phyloP scores from a whole-genome alignment of 306 rosid genomes.

The Fagus crenata region DNA sequence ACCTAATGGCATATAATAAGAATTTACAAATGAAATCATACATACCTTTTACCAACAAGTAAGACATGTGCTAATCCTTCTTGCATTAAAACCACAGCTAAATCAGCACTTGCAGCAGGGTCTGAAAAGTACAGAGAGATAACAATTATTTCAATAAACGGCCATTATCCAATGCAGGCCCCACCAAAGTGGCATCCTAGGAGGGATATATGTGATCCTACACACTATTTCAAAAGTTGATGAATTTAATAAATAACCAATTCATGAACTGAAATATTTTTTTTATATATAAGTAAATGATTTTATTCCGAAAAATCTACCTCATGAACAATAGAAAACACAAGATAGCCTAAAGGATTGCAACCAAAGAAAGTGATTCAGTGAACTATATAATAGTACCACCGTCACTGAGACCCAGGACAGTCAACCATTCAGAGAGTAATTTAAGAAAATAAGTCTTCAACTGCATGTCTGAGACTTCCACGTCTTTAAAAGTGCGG shows the following conservation, averaged over 20 bases:
- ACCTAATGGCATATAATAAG: background rate
- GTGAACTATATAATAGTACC: too few species aligned
- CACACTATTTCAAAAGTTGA: background rate
- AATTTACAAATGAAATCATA: constrained; percentile 9
- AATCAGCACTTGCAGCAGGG: constrained; percentile 94
- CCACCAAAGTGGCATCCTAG: background rate
- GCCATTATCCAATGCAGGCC: background rate
- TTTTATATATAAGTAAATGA: too few species aligned
- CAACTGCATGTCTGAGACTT: too few species aligned
- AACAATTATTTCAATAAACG: background rate
- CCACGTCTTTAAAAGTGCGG: too few species aligned
- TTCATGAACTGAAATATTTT: too few species aligned
- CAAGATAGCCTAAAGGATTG: too few species aligned
- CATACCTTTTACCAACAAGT: constrained; percentile 87
- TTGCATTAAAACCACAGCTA: constrained; percentile 97
- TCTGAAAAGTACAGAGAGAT: constrained; percentile 52
- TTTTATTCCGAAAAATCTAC: too few species aligned
- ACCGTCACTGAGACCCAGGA: too few species aligned
- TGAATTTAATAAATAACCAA: background rate
- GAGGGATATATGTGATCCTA: background rate
- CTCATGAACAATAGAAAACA: too few species aligned
- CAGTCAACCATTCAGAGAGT: too few species aligned
- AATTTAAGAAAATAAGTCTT: too few species aligned
- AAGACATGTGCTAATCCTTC: constrained; percentile 95
- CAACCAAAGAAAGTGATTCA: too few species aligned